Evolutionary conservation across 1,284 basidiomycete genomes (phyloP).

Genomic region (Xanthoconium separans): DNA sequence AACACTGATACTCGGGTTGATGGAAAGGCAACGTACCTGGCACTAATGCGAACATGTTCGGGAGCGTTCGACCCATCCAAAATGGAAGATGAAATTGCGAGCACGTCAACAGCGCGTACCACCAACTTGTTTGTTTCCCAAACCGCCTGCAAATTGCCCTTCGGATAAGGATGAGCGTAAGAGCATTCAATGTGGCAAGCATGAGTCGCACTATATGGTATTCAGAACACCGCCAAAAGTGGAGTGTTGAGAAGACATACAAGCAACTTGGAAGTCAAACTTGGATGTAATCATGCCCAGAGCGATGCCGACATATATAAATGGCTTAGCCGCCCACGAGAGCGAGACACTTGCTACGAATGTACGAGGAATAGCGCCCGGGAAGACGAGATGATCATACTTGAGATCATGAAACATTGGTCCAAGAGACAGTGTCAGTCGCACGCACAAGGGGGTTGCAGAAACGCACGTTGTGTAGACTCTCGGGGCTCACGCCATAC

Average conservation of each 20-base stretch:
- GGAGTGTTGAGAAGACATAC: constrained; percentile 39
- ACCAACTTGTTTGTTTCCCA: constrained; percentile 53
- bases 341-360: constrained; percentile 75
- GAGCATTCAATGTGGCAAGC: constrained; percentile 66
- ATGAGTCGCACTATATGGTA: constrained; percentile 64
- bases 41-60: constrained; percentile 90
- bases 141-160: constrained; percentile 64
- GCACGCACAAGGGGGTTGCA: background rate
- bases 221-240: background rate
- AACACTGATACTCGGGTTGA: constrained; percentile 1
- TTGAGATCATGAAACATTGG: constrained; percentile 28
- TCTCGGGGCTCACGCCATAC: constrained; percentile 56
- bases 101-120: constrained; percentile 69
- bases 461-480: constrained; percentile 50
- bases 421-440: constrained; percentile 9
- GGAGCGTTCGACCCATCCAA: constrained; percentile 90
- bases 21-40: constrained; percentile 52
- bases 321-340: constrained; percentile 51
- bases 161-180: constrained; percentile 65
- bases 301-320: constrained; percentile 41
- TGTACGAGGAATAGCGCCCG: constrained; percentile 87
- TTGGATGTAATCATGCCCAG: constrained; percentile 51
- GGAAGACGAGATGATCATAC: constrained; percentile 91
- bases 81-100: constrained; percentile 92
- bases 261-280: constrained; percentile 59